A percentile compares a stretch with the other conserved stretches of the same genome.
phyloP scores from a whole-genome alignment of 192 early-diverging fungal species.

The Chytriomyces confervae region DNA sequence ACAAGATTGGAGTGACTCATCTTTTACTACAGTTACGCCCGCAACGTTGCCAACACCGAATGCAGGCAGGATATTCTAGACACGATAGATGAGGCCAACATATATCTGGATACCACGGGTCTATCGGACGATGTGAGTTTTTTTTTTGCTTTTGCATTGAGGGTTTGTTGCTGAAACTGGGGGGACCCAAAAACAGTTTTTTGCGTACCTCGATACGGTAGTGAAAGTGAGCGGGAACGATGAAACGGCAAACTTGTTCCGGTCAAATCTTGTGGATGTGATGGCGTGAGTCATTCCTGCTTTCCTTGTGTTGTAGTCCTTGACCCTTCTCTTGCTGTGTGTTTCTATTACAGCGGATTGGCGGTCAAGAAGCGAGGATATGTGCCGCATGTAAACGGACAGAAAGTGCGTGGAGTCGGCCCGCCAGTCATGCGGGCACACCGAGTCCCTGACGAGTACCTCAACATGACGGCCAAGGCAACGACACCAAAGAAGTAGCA shows the following conservation, averaged over 20 bases:
- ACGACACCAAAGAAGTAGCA: not conserved
- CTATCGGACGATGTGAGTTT: conserved; percentile 20
- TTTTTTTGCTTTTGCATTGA: not conserved
- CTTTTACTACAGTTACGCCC: conserved; percentile 1
- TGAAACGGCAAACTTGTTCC: conserved; percentile 3
- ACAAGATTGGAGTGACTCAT: not conserved
- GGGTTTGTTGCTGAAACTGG: not conserved
- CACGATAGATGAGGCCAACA: conserved; percentile 26
- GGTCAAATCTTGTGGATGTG: not conserved
- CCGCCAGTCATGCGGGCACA: conserved; percentile 15
- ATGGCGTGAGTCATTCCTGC: conserved; percentile 17
- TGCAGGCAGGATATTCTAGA: conserved; percentile 28
- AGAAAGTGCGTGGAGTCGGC: conserved; percentile 1
- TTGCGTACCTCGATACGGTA: not conserved
- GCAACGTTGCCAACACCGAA: conserved; percentile 16
- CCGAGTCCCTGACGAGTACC: not conserved
- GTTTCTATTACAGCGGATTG: not conserved
- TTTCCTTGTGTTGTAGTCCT: not conserved
- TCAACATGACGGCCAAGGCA: not conserved
- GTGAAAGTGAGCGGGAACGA: conserved; percentile 13
- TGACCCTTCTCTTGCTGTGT: not conserved
- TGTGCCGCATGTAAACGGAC: conserved; percentile 5
- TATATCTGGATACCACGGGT: conserved; percentile 4
- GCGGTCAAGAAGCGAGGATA: conserved; percentile 12
- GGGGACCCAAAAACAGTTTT: not conserved